Evolutionary conservation across 2,329 filamentous ascomycete species (phyloP).

Genomic region (Ophiocordyceps camponoti-leonardi): DNA sequence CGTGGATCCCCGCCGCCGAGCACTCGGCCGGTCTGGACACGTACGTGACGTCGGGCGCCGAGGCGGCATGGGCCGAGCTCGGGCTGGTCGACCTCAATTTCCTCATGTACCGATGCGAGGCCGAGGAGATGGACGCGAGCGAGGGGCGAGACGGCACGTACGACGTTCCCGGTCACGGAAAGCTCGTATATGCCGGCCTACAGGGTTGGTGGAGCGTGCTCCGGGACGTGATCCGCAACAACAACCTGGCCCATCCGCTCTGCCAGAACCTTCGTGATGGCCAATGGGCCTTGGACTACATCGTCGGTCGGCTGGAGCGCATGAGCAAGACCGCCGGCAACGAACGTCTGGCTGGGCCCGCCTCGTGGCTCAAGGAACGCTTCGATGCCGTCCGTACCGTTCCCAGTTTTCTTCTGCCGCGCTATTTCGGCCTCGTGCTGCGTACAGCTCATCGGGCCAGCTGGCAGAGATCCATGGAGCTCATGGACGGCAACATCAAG

Average conservation of each 20-base stretch:
- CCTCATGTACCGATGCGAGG: slow-evolving; percentile 76
- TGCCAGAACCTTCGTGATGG: slow-evolving; percentile 87
- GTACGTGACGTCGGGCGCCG: slow-evolving; percentile 68
- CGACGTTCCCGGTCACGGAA: slow-evolving; percentile 65
- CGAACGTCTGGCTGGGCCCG: slow-evolving; percentile 43
- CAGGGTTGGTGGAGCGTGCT: slow-evolving; percentile 97
- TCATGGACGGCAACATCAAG: slow-evolving; percentile 63
- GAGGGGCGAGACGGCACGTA: slow-evolving; percentile 75
- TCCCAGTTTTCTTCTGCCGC: slow-evolving; percentile 76
- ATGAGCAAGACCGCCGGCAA: slow-evolving; percentile 48
- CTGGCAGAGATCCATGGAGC: slow-evolving; percentile 57
- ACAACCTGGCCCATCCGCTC: slow-evolving; percentile 81
- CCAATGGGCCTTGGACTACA: slow-evolving; percentile 85
- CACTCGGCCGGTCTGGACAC: slow-evolving; percentile 70
- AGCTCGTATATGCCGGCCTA: slow-evolving; percentile 85
- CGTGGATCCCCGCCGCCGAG: slow-evolving; percentile 80
- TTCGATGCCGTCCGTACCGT: slow-evolving; percentile 75
- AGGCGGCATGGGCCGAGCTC: slow-evolving; percentile 58
- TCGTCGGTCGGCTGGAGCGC: slow-evolving; percentile 58
- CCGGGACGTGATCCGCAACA: slow-evolving; percentile 67
- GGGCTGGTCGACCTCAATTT: slow-evolving; percentile 78
- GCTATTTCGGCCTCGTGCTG: slow-evolving; percentile 83
- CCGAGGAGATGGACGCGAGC: slow-evolving; percentile 69
- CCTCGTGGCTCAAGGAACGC: slow-evolving; percentile 64
- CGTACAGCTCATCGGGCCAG: slow-evolving; percentile 78